Conservation (phyloP, 1,139 yeast species). For the Magnusiomyces paraingens region DNA sequence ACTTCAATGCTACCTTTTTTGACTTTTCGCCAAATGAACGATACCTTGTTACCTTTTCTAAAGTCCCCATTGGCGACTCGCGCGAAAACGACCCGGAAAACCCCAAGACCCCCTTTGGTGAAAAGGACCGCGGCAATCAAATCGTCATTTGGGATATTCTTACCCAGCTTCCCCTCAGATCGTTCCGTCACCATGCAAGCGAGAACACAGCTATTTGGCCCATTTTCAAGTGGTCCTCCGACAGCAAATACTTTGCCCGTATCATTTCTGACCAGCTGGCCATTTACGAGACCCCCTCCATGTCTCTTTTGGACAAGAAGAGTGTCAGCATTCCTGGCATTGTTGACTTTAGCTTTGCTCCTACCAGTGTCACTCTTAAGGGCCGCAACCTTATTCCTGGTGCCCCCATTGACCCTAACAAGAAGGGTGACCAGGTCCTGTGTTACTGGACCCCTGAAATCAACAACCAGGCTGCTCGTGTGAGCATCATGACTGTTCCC, state of each 20-base stretch:
- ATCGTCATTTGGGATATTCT: conserved; percentile 89
- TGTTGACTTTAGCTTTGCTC: conserved; percentile 93
- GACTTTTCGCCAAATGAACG: conserved; percentile 93
- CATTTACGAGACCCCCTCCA: conserved; percentile 66
- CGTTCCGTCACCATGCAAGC: conserved; percentile 52
- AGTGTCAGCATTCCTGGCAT: conserved; percentile 78
- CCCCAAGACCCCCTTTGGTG: conserved; percentile 71
- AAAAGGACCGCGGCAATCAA: conserved; percentile 88
- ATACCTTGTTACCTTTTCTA: conserved; percentile 85
- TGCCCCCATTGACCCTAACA: conserved; percentile 35
- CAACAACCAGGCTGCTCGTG: conserved; percentile 90
- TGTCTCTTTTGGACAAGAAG: conserved; percentile 79
- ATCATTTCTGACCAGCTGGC: conserved; percentile 82
- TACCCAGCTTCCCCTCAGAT: conserved; percentile 77
- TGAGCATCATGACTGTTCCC: conserved; percentile 84
- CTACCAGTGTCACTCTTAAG: conserved; percentile 69
- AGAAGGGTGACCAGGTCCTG: conserved; percentile 56
- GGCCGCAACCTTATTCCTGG: conserved; percentile 30
- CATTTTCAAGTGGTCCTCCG: conserved; percentile 90
- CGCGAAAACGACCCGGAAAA: conserved; percentile 53
- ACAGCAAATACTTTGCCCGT: conserved; percentile 93
- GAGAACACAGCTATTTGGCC: conserved; percentile 65
- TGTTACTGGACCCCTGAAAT: conserved; percentile 98
- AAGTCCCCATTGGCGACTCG: conserved; percentile 70
- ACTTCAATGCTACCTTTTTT: conserved; percentile 81